Conservation (phyloP, 768 basidiomycete genomes). For the Leccinum truebloodii region DNA sequence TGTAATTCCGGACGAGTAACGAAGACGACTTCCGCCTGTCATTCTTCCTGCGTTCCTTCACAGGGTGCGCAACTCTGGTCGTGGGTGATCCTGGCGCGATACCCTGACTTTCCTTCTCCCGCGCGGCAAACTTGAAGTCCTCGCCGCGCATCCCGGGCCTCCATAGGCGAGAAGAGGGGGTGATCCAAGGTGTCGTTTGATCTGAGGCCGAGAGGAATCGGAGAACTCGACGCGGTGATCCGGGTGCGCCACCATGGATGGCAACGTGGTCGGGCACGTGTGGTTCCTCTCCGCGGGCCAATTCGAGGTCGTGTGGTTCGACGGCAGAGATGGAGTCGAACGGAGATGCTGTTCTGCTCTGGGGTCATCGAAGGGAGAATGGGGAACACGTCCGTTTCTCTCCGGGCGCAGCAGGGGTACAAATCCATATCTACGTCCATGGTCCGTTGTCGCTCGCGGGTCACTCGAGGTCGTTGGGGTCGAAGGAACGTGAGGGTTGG, state of each 20-base stretch:
- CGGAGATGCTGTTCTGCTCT: conserved; percentile 33
- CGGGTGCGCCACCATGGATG: conserved; percentile 10
- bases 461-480: conserved; percentile 67
- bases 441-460: conserved; percentile 84
- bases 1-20: conserved; percentile 78
- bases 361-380: conserved; percentile 33
- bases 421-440: conserved; percentile 89
- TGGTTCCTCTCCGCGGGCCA: conserved; percentile 37
- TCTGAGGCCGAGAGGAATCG: conserved; percentile 34
- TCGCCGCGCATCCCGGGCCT: conserved; percentile 41
- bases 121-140: conserved; percentile 65
- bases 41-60: conserved; percentile 12
- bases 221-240: background rate
- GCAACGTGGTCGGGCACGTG: conserved; percentile 13
- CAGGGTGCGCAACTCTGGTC: conserved; percentile 15
- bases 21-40: conserved; percentile 8
- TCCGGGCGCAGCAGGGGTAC: conserved; percentile 70
- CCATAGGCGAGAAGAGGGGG: conserved; percentile 39
- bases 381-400: conserved; percentile 52
- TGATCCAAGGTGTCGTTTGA: conserved; percentile 51
- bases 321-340: conserved; percentile 48
- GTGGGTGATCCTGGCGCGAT: conserved; percentile 41
- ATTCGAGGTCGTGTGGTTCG: conserved; percentile 49
- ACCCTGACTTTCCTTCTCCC: conserved; percentile 68
- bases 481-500: conserved; percentile 65